Evolutionary conservation across 441 rosid species (phyloP).

Genomic region (Macaranga tanarius): DNA sequence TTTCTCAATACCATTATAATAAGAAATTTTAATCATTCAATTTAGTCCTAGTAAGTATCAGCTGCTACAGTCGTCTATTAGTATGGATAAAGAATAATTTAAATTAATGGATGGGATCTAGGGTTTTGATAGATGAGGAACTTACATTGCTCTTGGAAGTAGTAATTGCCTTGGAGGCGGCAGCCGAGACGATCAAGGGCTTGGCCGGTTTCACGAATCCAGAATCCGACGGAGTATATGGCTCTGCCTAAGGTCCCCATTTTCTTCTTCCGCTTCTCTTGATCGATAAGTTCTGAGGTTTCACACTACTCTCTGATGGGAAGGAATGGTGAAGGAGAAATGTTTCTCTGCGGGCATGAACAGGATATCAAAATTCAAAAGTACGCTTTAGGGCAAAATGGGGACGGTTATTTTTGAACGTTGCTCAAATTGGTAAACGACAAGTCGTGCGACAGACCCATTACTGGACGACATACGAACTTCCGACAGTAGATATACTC

Average conservation of each 20-base stretch:
- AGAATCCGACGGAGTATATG: conserved; percentile 79
- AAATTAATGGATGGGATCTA: conserved; percentile 18
- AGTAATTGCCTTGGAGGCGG: conserved; percentile 83
- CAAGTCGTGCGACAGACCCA: too few species aligned
- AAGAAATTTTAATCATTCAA: background rate
- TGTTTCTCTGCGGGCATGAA: background rate
- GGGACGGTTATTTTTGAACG: too few species aligned
- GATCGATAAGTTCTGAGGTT: conserved; percentile 9
- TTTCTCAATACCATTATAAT: background rate
- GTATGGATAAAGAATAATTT: background rate
- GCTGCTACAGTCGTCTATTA: background rate
- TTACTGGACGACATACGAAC: too few species aligned
- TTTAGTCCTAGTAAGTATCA: background rate
- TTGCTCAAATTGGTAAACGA: too few species aligned
- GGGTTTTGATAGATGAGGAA: conserved; percentile 11
- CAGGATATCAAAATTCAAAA: background rate
- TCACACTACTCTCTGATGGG: background rate
- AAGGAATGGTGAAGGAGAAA: background rate
- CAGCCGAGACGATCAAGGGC: conserved; percentile 93
- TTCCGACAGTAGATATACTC: too few species aligned
- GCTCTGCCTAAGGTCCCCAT: conserved; percentile 91
- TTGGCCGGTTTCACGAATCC: conserved; percentile 96
- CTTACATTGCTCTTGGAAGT: conserved; percentile 84
- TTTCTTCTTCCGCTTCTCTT: conserved; percentile 14
- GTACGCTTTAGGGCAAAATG: background rate